These are phyloP conservation scores for Exophiala calicioides DNA, from an alignment of 2,329 filamentous ascomycete species.

Conservation along the genomic window DNA sequence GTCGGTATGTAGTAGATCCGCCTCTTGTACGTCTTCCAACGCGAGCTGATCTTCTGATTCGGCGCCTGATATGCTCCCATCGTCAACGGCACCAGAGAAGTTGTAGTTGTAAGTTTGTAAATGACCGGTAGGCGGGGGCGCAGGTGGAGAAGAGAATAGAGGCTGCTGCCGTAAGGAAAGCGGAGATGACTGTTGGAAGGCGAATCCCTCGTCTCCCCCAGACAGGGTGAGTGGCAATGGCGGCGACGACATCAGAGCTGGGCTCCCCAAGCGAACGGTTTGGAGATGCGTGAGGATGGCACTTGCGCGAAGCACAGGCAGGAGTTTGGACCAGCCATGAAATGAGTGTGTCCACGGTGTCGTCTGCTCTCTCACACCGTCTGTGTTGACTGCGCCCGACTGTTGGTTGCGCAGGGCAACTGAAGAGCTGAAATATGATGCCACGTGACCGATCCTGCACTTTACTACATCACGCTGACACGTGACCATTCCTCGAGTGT, in stretches of 20 bases:
- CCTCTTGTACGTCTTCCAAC: slow-evolving; percentile 10
- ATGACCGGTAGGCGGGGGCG: slow-evolving; percentile 9
- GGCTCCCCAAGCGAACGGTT: background rate
- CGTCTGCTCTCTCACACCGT: no score
- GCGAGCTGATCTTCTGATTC: slow-evolving; percentile 14
- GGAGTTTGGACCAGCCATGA: no score
- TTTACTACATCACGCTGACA: no score
- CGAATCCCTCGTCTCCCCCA: slow-evolving; percentile 10
- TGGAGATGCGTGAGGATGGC: background rate
- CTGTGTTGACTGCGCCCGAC: no score
- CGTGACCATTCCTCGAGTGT: no score
- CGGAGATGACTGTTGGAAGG: slow-evolving; percentile 27
- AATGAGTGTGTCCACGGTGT: no score
- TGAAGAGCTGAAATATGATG: no score
- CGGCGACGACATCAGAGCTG: background rate
- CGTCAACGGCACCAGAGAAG: slow-evolving; percentile 21
- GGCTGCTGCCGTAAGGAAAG: slow-evolving; percentile 25
- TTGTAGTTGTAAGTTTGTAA: slow-evolving; percentile 23
- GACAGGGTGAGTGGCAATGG: background rate
- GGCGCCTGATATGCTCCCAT: slow-evolving; percentile 12
- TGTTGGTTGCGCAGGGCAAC: no score
- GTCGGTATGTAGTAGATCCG: slow-evolving; percentile 4
- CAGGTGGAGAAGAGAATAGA: slow-evolving; percentile 12
- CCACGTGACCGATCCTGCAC: no score
- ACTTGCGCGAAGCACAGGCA: slow-evolving; percentile 11